Evolutionary conservation across 2,329 filamentous ascomycete genomes (phyloP).

Genomic region (Lasiodiplodia citricola): DNA sequence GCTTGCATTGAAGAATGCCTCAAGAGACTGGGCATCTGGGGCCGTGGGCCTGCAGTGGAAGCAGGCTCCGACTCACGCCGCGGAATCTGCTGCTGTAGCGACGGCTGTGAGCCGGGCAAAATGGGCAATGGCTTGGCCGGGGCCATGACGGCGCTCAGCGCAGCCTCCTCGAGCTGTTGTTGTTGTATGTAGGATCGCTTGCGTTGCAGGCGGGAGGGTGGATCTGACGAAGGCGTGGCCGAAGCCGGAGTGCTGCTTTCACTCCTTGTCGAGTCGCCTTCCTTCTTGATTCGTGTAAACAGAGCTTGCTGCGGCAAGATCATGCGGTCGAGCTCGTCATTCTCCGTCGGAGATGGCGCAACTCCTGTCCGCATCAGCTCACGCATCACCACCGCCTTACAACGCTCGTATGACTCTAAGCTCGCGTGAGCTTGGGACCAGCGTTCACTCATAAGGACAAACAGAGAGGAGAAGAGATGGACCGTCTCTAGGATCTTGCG

Average conservation of each 20-base stretch:
- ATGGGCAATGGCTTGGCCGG: not conserved
- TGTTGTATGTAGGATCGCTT: not conserved
- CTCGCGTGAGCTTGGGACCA: conserved; percentile 24
- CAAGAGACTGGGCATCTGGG: not conserved
- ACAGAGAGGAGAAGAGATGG: conserved; percentile 24
- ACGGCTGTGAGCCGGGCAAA: not conserved
- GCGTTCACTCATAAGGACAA: conserved; percentile 25
- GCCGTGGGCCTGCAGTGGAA: not conserved
- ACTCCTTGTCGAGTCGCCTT: not conserved
- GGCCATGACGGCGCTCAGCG: not conserved
- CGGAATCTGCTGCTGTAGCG: not conserved
- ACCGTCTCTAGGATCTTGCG: conserved; percentile 20
- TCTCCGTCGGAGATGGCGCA: conserved; percentile 4
- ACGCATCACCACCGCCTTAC: conserved; percentile 17
- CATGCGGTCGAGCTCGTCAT: conserved; percentile 24
- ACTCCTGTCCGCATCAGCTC: conserved; percentile 15
- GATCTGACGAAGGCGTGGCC: not conserved
- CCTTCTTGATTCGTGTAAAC: not conserved
- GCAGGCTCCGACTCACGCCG: not conserved
- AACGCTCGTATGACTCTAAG: conserved; percentile 24
- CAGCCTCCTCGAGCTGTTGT: not conserved
- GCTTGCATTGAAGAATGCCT: not conserved
- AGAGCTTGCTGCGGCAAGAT: conserved; percentile 25
- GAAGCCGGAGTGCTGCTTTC: conserved; percentile 3
- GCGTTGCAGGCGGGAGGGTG: not conserved